Base-by-base conservation (phyloP, 2,329 filamentous ascomycete species). In the Elsinoe ampelina region DNA sequence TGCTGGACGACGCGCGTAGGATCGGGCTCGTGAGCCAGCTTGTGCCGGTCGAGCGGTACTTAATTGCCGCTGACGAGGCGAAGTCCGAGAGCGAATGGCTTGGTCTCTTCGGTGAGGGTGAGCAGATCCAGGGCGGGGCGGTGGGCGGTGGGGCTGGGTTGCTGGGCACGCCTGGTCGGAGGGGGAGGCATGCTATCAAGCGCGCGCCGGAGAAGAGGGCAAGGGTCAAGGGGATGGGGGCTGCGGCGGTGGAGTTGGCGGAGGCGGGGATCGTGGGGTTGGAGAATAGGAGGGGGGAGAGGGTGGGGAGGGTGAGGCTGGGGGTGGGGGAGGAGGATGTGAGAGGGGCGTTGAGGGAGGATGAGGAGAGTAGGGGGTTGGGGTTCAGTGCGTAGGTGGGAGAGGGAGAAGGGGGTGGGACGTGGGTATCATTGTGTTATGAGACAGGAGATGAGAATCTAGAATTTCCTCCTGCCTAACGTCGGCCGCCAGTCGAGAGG, bases 401-500 rank as follows among this genome's bases (percentile, higher is more conserved):
- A 41, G 17, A 34, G 5, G 2, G 26, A 8, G 2, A 7, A 8
- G 26, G 5, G 8, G 26, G 26, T 30, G 26, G 26, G 8, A 43
- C 38, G 26, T 30, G 54, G 54, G 54, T 56, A 56, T 56, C 54
- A 48, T 56, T 30, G 26, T 30, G 48, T 19, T 56, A 20, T 55
- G 34, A 11, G 15, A 36, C 26, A 19, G 17, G n/a, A 55, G n/a
- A 13, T 38, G 34, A 54, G 12, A 13, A 26, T 42, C 57, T 56
- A 65, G 39, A 71, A 93, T 71, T 91, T 93, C 69, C 87, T 82
- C 66, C 86, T 79, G 13, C 84, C 84, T 57, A 95, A 71, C 1
- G 82, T 88, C 19, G 91, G 91, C 66, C 87, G 89, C 93, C 93
- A 98, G 43, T 95, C 85, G 42, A 98, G 72, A 2, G 93, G 93